phyloP scores from a whole-genome alignment of 139 green algal genomes.

The Chlorella sp. region DNA sequence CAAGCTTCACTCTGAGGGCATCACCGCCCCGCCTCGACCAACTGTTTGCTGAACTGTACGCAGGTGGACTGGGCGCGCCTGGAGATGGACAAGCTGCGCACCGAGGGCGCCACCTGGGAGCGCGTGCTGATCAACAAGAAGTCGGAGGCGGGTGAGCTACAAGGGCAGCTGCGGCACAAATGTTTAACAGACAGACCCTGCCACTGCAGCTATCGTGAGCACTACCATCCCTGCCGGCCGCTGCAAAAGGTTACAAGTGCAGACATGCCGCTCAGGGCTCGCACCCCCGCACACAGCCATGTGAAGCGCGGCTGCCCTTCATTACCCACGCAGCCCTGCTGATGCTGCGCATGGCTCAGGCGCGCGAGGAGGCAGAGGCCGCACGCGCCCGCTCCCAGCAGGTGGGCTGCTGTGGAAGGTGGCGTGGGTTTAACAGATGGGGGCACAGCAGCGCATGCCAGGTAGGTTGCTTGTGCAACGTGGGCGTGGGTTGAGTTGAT shows the following conservation, averaged over 20 bases:
- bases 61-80: slow-evolving; percentile 27
- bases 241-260: no score
- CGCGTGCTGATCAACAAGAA: slow-evolving; percentile 30
- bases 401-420: background rate
- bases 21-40: no score
- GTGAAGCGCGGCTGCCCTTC: no score
- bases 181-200: no score
- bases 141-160: background rate
- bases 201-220: no score
- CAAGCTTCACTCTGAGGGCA: background rate
- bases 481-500: no score
- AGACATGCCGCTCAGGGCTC: no score
- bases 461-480: background rate
- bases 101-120: slow-evolving; percentile 20
- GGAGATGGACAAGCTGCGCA: slow-evolving; percentile 15
- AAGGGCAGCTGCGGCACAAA: background rate
- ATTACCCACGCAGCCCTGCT: slow-evolving; percentile 38
- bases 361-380: slow-evolving; percentile 3
- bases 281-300: no score
- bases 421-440: background rate
- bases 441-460: background rate
- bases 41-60: no score
- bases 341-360: slow-evolving; percentile 23
- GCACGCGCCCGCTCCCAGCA: slow-evolving; percentile 8
- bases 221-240: no score